phyloP scores from a whole-genome alignment of 495 filamentous ascomycete species.

The Terfezia boudieri region DNA sequence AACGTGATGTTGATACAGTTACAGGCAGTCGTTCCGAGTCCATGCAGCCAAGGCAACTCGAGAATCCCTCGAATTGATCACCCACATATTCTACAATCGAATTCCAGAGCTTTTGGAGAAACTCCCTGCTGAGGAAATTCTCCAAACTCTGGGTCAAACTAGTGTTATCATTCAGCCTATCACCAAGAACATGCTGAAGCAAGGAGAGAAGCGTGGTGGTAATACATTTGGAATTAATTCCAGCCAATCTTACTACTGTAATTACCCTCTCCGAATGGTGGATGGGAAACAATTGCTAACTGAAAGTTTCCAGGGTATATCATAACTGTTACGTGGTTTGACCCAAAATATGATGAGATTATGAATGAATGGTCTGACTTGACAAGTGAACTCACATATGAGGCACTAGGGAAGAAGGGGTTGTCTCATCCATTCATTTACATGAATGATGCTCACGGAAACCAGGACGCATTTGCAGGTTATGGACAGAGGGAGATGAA shows the following conservation, averaged over 20 bases:
- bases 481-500: not conserved
- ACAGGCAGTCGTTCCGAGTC: not conserved
- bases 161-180: not conserved
- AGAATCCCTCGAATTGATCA: not conserved
- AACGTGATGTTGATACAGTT: not conserved
- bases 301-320: no score
- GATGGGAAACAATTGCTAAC: no score
- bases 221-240: not conserved
- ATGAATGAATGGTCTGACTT: not conserved
- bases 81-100: not conserved
- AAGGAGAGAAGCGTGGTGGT: not conserved
- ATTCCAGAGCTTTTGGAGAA: not conserved
- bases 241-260: not conserved
- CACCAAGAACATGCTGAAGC: not conserved
- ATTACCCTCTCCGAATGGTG: no score
- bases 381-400: not conserved
- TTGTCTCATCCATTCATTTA: not conserved
- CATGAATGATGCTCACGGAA: not conserved
- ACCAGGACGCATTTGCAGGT: not conserved
- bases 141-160: no score
- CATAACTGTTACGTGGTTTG: no score
- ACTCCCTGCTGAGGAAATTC: not conserved
- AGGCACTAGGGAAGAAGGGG: not conserved
- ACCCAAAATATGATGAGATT: no score
- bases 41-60: not conserved